Base-by-base conservation (phyloP, 2,329 filamentous ascomycete genomes). In the Hypoxylon sp. region DNA sequence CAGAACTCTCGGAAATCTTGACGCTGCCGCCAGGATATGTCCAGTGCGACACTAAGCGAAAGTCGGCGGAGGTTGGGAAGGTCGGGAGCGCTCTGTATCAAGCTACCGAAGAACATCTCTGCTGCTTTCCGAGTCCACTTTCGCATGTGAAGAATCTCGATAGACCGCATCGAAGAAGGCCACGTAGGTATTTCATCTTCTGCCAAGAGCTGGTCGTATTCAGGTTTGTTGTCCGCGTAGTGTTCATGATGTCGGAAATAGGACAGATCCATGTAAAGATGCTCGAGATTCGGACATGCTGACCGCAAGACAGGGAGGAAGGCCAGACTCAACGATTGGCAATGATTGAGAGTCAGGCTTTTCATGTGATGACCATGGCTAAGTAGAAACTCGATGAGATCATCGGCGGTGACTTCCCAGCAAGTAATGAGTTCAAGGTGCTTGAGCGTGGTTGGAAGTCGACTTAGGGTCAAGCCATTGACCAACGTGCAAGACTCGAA, bases 11-110 rank as follows among this genome's bases (percentile, higher is more conserved):
- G 88, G 74, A 98, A 90, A n/a, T 86, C 86, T 17, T 92, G 92
- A 45, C 95, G 89, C 75, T 93, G 89, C 67, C 93, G 90, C 93
- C 94, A 97, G 10, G 91, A 90, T 49, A 89, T 87, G 74, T 94
- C 89, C 51, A 98, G 83, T 78, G 93, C 95, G 0, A 91, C 90
- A 74, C 91, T 92, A 71, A 98, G 87, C 1, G 87, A 85, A 10
- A 98, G 81, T 46, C 86, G 84, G 7, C 93, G 90, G 23, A 98
- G 85, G 63, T 89, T 82, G 0, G 85, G 87, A 21, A 98, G 78
- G 2, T 85, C 79, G 1, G 85, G 82, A 0, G 94, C 93, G 53
- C 87, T 89, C 63, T 94, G 86, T 21, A 95, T 86, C 1, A 98
- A 83, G 14, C 93, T 96, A 43, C 87, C 85, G 72, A 98, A 92